Evolutionary conservation across 768 basidiomycete genomes (phyloP).

Genomic region (Polyporus arcularius): DNA sequence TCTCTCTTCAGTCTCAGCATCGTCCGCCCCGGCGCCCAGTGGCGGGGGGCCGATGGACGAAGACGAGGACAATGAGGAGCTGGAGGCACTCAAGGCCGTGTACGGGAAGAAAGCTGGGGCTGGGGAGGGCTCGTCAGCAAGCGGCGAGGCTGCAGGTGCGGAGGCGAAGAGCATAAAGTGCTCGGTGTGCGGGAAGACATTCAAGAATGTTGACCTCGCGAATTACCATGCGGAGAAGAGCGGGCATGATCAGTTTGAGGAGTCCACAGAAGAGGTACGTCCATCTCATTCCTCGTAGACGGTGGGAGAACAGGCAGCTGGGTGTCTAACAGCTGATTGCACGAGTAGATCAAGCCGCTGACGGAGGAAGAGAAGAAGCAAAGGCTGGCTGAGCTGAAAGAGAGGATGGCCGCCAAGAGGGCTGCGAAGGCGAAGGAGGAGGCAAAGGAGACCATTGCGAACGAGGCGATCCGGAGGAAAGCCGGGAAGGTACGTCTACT

Average conservation of each 20-base stretch:
- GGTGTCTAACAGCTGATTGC: no score
- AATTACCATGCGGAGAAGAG: conserved; percentile 94
- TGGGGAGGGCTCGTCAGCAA: conserved; percentile 34
- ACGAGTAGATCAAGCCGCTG: conserved; percentile 78
- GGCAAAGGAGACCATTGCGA: conserved; percentile 67
- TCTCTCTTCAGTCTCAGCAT: conserved; percentile 40
- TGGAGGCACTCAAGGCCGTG: conserved; percentile 58
- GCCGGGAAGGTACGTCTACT: conserved; percentile 63
- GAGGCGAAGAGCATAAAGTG: conserved; percentile 75
- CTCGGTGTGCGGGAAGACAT: conserved; percentile 80
- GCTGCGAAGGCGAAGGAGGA: conserved; percentile 72
- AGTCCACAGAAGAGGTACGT: conserved; percentile 87
- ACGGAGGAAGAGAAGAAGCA: conserved; percentile 92
- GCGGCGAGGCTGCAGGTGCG: conserved; percentile 45
- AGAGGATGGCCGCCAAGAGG: conserved; percentile 82
- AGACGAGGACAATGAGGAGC: conserved; percentile 74
- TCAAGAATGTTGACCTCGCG: conserved; percentile 83
- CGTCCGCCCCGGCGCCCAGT: conserved; percentile 25
- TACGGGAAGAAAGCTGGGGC: conserved; percentile 38
- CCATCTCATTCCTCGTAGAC: background rate
- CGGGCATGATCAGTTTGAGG: conserved; percentile 95
- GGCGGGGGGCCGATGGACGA: conserved; percentile 43
- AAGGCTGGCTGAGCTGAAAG: conserved; percentile 75
- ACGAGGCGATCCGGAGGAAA: conserved; percentile 82
- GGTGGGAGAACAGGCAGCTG: no score